A percentile compares a stretch with the other conserved stretches of the same genome.
These are phyloP conservation scores for Xylariaceae sp. DNA, from an alignment of 2,329 filamentous ascomycete genomes.

Conservation along the genomic window DNA sequence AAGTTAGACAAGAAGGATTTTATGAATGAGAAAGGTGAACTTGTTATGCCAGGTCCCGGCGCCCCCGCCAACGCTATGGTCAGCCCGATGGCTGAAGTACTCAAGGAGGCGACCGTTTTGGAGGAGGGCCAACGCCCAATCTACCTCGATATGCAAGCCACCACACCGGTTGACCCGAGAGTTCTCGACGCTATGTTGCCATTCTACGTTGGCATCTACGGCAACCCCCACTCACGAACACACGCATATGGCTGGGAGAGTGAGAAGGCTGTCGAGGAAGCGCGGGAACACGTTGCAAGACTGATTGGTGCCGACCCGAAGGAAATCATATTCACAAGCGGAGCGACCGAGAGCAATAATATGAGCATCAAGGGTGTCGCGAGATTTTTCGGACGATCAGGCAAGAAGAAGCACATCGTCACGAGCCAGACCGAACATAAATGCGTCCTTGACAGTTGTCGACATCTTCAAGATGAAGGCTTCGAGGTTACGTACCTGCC, in stretches of 20 bases:
- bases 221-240: conserved; percentile 95
- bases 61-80: conserved; percentile 68
- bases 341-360: conserved; percentile 98
- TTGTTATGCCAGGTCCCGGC: conserved; percentile 58
- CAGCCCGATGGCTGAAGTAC: conserved; percentile 81
- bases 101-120: conserved; percentile 92
- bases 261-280: conserved; percentile 88
- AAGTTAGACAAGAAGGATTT: conserved; percentile 86
- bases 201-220: conserved; percentile 89
- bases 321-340: conserved; percentile 98
- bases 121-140: conserved; percentile 92
- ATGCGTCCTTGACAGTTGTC: conserved; percentile 95
- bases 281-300: conserved; percentile 78
- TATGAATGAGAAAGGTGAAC: conserved; percentile 50
- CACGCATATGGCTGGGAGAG: conserved; percentile 99
- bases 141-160: conserved; percentile 98
- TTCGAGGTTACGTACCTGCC: conserved; percentile 97
- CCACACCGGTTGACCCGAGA: conserved; percentile 90
- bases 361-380: conserved; percentile 99
- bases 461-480: conserved; percentile 95
- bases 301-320: conserved; percentile 94
- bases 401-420: conserved; percentile 98
- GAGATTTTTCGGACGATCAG: conserved; percentile 86
- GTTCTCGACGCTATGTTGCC: conserved; percentile 97
- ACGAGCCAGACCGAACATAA: conserved; percentile 98